Evolutionary conservation across 139 green algal species (phyloP).

Genomic region (Chlorella sp.): DNA sequence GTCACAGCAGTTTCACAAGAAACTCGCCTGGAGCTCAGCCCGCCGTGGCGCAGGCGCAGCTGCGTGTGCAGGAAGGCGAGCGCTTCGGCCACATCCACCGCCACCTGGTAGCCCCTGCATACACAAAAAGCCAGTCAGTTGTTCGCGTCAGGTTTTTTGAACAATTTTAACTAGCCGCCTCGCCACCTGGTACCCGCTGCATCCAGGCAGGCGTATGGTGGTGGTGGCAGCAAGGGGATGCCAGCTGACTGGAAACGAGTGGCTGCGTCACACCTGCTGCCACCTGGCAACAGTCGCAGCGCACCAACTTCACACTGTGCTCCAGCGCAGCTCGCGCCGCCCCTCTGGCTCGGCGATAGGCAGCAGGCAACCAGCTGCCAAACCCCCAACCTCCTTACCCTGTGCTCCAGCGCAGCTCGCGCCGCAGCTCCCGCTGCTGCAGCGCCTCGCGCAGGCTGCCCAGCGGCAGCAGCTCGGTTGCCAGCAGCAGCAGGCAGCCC

Average conservation of each 20-base stretch:
- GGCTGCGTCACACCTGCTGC: too few relatives aligned
- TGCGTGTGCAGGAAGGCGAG: constrained; percentile 12
- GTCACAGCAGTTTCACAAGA: too few relatives aligned
- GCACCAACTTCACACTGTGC: neutral
- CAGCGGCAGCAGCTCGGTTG: neutral
- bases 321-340: neutral
- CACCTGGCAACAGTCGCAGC: too few relatives aligned
- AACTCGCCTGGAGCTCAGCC: neutral
- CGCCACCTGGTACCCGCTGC: too few relatives aligned
- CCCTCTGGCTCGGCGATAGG: neutral
- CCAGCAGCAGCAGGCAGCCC: constrained; percentile 3
- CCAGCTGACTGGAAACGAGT: too few relatives aligned
- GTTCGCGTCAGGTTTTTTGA: too few relatives aligned
- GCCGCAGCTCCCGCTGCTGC: neutral
- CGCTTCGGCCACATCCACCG: neutral
- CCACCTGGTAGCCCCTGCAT: constrained; percentile 10
- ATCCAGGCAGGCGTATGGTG: too few relatives aligned
- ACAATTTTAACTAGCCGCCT: too few relatives aligned
- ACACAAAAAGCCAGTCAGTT: too few relatives aligned
- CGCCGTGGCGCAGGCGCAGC: neutral
- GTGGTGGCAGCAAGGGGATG: too few relatives aligned
- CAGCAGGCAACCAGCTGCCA: neutral
- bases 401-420: neutral
- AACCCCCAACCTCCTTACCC: neutral
- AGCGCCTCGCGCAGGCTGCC: neutral